Conservation (phyloP, 768 basidiomycete species). For the Leccinum fibrillosum region DNA sequence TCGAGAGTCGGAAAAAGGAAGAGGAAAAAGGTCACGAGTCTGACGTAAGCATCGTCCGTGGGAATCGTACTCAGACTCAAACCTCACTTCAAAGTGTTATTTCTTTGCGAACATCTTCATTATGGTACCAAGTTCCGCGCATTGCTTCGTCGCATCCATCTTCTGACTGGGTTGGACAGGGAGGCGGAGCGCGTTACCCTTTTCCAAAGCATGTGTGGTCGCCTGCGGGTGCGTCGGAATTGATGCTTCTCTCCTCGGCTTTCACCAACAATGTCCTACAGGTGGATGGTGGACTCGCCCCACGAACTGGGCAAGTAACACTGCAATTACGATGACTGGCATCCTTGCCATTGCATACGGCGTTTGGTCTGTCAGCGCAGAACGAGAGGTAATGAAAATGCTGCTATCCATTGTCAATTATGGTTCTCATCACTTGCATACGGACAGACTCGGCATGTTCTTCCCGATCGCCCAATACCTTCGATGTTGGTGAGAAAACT, state of each 20-base stretch:
- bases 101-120: background rate
- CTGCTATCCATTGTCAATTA: background rate
- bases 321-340: constrained; percentile 66
- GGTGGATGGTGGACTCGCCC: constrained; percentile 97
- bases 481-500: constrained; percentile 63
- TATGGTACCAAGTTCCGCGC: background rate
- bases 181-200: constrained; percentile 84
- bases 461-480: constrained; percentile 70
- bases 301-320: constrained; percentile 86
- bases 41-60: background rate
- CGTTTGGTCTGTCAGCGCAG: constrained; percentile 71
- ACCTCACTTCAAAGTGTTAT: no score
- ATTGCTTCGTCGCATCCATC: background rate
- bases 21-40: background rate
- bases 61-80: no score
- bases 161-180: constrained; percentile 39
- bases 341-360: constrained; percentile 64
- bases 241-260: background rate
- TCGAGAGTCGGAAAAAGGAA: background rate
- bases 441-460: constrained; percentile 51
- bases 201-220: constrained; percentile 96
- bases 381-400: constrained; percentile 58
- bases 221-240: constrained; percentile 62
- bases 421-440: constrained; percentile 3
- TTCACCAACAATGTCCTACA: constrained; percentile 25